Evolutionary conservation across 2,329 filamentous ascomycete genomes (phyloP).

Genomic region (Apiospora pterosperma): DNA sequence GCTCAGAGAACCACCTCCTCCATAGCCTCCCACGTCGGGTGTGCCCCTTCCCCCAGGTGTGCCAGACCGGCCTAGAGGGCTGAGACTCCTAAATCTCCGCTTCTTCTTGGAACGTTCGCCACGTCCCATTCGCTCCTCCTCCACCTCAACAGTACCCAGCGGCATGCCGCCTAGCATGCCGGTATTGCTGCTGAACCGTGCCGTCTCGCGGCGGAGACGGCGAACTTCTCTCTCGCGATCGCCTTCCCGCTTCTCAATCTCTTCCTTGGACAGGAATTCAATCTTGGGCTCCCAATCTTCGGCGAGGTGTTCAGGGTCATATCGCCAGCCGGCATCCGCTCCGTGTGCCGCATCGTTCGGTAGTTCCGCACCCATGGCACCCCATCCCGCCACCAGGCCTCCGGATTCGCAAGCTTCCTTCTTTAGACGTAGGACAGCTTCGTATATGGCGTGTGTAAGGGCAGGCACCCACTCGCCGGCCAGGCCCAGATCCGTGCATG

Average conservation of each 20-base stretch:
- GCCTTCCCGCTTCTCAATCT: slow-evolving; percentile 95
- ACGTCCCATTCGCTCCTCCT: slow-evolving; percentile 83
- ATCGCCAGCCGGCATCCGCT: slow-evolving; percentile 87
- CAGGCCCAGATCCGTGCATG: slow-evolving; percentile 87
- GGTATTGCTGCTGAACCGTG: slow-evolving; percentile 82
- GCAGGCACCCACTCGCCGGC: slow-evolving; percentile 91
- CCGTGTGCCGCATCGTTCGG: slow-evolving; percentile 86
- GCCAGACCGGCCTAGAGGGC: slow-evolving; percentile 67
- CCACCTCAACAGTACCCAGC: slow-evolving; percentile 49
- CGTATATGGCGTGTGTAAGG: slow-evolving; percentile 95
- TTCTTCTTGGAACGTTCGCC: slow-evolving; percentile 96
- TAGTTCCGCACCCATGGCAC: slow-evolving; percentile 65
- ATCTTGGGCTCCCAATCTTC: slow-evolving; percentile 83
- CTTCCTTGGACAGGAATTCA: slow-evolving; percentile 82
- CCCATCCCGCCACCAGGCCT: slow-evolving; percentile 73
- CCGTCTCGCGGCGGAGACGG: slow-evolving; percentile 83
- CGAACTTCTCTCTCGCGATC: slow-evolving; percentile 90
- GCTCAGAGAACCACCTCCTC: slow-evolving; percentile 65
- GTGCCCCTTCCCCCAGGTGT: slow-evolving; percentile 74
- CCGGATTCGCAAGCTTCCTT: slow-evolving; percentile 95
- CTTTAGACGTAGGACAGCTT: slow-evolving; percentile 86
- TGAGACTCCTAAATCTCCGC: slow-evolving; percentile 83
- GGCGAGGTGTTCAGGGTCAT: slow-evolving; percentile 85
- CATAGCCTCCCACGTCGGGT: slow-evolving; percentile 69
- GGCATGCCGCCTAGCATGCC: slow-evolving; percentile 78